Base-by-base conservation (phyloP, 1,139 yeast genomes). In the Geotrichum bryndzae region DNA sequence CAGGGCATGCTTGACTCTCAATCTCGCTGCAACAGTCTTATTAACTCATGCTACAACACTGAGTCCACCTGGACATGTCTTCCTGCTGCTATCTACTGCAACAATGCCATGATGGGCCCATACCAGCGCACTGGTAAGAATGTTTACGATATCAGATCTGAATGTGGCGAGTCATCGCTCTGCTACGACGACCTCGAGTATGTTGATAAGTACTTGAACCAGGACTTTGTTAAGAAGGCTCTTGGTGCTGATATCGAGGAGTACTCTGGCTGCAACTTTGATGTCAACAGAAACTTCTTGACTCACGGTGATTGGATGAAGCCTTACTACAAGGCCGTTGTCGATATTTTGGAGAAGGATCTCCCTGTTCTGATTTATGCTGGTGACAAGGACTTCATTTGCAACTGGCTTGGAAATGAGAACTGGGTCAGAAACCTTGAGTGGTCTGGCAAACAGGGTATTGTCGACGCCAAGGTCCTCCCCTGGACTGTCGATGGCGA, bases 331-430 rank as follows among this genome's bases (percentile, higher is more conserved):
- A 82, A 80, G 53, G 81, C 78, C 63, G 84, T 88, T 27, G 78
- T 84, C 1, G 83, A 82, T 64, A 74, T 87, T 60, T 77, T 87
- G 61, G 86, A 87, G 59, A 72, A 78, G 64, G 84, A 80, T 5
- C 73, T 89, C 58, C 96, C 96, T 13, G 90, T 88, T 13, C 80
- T 90, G 71, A 81, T 89, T 64, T 90, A 89, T 70, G 96, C 96
- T 15, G 96, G 96, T 69, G 96, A 90, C 75, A 88, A 88, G 76
- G 96, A 90, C 74, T 89, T 83, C 74, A 89, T 90, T 68, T 90
- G 96, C 78, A 90, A 90, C 77, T 90, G 96, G 94, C 80, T 90
- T 66, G 96, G 96, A 62, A 89, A 88, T 76, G 82, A 82, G 69
- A 94, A 87, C 2, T 88, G 95, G 92, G 79, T 89, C 48, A 80